These are phyloP conservation scores for Orbilia quercus DNA, from an alignment of 2,329 filamentous ascomycete species.

Conservation along the genomic window DNA sequence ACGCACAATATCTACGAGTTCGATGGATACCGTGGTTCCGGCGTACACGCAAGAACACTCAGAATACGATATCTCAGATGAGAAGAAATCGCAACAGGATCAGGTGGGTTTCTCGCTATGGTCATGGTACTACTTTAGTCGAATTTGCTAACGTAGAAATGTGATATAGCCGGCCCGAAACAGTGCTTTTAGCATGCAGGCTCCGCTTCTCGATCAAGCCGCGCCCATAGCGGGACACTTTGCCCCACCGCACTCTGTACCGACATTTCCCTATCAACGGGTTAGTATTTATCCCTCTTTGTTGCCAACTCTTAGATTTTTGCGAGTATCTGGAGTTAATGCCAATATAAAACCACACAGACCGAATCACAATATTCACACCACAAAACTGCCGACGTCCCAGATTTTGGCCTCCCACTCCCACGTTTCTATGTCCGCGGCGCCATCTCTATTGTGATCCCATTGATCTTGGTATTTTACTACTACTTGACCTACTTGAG, in stretches of 20 bases:
- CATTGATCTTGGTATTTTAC: slow-evolving; percentile 35
- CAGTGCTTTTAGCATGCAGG: slow-evolving; percentile 10
- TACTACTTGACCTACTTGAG: slow-evolving; percentile 44
- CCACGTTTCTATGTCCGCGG: slow-evolving; percentile 40
- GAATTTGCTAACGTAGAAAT: too few species aligned
- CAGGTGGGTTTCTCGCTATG: background rate
- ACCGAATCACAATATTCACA: slow-evolving; percentile 7
- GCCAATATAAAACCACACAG: background rate
- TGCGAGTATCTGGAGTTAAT: too few species aligned
- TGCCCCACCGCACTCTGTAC: background rate
- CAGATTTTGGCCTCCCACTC: slow-evolving; percentile 27
- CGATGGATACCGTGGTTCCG: slow-evolving; percentile 25
- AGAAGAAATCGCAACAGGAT: slow-evolving; percentile 6
- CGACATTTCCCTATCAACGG: slow-evolving; percentile 10
- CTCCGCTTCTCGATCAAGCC: slow-evolving; percentile 33
- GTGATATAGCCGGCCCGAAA: background rate
- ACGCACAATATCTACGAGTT: slow-evolving; percentile 13
- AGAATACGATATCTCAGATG: slow-evolving; percentile 8
- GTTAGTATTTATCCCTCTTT: slow-evolving; percentile 6
- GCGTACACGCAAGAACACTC: background rate
- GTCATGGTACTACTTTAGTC: too few species aligned
- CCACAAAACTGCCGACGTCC: slow-evolving; percentile 42
- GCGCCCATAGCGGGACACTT: slow-evolving; percentile 3
- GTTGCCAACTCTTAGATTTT: too few species aligned
- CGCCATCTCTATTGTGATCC: slow-evolving; percentile 24